A percentile compares a stretch with the other conserved stretches of the same genome.
phyloP scores from a whole-genome alignment of 2,329 filamentous ascomycete genomes.

The Colletotrichum sublineola region DNA sequence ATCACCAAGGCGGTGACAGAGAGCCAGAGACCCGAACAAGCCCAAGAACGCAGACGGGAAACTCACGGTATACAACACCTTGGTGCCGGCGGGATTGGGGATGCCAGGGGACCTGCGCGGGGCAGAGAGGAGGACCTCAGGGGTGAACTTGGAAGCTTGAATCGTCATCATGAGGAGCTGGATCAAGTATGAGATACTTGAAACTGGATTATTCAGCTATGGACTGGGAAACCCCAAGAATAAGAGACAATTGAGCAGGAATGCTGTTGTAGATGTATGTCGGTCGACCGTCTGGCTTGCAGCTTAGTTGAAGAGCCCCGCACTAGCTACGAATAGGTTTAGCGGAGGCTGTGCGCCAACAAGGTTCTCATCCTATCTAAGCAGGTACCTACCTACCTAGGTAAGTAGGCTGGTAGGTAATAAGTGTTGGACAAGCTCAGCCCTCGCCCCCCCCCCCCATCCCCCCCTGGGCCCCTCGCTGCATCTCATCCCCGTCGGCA shows the following conservation, averaged over 20 bases:
- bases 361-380: slow-evolving; percentile 34
- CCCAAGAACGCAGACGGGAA: background rate
- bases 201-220: background rate
- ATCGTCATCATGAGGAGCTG: slow-evolving; percentile 71
- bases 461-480: slow-evolving; percentile 17
- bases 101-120: slow-evolving; percentile 78
- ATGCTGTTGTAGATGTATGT: slow-evolving; percentile 29
- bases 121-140: slow-evolving; percentile 81
- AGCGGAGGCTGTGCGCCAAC: slow-evolving; percentile 33
- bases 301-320: slow-evolving; percentile 39
- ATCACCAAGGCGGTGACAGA: background rate
- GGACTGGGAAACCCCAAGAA: background rate
- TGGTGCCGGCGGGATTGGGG: slow-evolving; percentile 76
- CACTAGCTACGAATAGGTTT: slow-evolving; percentile 40
- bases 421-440: slow-evolving; percentile 16
- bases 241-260: background rate
- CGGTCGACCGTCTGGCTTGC: slow-evolving; percentile 27
- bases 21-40: too few relatives aligned
- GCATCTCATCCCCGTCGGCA: slow-evolving; percentile 16
- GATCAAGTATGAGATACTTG: background rate
- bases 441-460: slow-evolving; percentile 12
- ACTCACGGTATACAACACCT: slow-evolving; percentile 72
- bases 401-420: too few relatives aligned
- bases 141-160: slow-evolving; percentile 78
- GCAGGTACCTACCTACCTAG: background rate